These are phyloP conservation scores for Telopea speciosissima DNA, from an alignment of 177 flowering plant genomes.

Conservation along the genomic window DNA sequence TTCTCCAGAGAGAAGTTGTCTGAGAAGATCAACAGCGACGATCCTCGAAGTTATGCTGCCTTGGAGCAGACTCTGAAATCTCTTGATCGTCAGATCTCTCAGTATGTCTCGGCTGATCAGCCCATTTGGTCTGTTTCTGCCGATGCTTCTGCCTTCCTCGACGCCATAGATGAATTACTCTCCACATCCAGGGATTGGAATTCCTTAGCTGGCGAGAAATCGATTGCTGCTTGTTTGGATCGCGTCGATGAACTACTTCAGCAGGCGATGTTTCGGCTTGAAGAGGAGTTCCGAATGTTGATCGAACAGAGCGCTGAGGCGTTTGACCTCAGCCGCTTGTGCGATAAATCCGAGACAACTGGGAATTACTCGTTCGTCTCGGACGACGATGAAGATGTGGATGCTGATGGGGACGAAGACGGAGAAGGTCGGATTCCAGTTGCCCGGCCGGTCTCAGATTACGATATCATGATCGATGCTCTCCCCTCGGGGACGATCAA, in stretches of 20 bases:
- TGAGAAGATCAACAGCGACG: constrained; percentile 29
- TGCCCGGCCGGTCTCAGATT: constrained; percentile 65
- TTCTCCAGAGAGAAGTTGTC: constrained; percentile 71
- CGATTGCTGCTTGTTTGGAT: constrained; percentile 34
- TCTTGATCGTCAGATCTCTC: constrained; percentile 64
- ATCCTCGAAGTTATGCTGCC: constrained; percentile 25
- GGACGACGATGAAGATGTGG: constrained; percentile 39
- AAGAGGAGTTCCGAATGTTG: constrained; percentile 60
- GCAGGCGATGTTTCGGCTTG: constrained; percentile 66
- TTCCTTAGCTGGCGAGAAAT: constrained; percentile 5
- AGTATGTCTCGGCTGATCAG: constrained; percentile 42
- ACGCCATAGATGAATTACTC: constrained; percentile 61
- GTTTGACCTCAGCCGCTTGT: constrained; percentile 28
- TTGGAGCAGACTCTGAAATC: constrained; percentile 45
- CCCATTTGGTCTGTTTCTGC: constrained; percentile 81
- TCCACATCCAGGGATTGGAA: constrained; percentile 48
- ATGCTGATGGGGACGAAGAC: constrained; percentile 7
- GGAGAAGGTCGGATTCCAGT: constrained; percentile 48
- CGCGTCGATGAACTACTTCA: constrained; percentile 78
- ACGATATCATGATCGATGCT: constrained; percentile 68
- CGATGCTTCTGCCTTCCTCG: constrained; percentile 67
- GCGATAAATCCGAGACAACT: constrained; percentile 16
- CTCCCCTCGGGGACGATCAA: constrained; percentile 57
- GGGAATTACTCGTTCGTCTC: constrained; percentile 28
- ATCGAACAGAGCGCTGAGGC: constrained; percentile 57